Base-by-base conservation (phyloP, 371 early-diverging fungal genomes). In the Zopfochytrium polystomum region DNA sequence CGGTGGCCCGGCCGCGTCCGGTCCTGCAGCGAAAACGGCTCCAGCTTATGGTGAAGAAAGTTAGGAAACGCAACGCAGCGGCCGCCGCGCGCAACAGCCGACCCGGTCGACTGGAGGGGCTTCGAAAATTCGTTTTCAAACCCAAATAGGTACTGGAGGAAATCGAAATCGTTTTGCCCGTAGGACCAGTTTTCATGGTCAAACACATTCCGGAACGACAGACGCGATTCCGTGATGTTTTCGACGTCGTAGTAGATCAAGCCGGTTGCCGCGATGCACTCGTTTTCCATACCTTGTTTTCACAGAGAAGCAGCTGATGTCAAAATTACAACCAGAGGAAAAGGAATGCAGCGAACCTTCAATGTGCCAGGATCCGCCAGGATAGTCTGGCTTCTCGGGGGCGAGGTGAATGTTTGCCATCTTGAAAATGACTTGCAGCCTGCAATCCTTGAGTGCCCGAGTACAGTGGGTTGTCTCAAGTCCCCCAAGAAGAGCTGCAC, bases 371-470 rank as follows among this genome's bases (percentile, higher is more conserved):
- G 48, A 51, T 1, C 83, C 82, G 6, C 85, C 87, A 18, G 27
- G 26, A 60, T 80, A 83, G 1, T n/a, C 55, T 0, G 86, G 81
- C 22, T 77, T 77, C 42, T 78, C 81, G 15, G 84, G 86, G 3
- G 81, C 77, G 53, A 87, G 63, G 38, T 71, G 65, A 33, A 85
- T 82, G 60, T 65, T 76, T 30, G 84, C 82, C 49, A 86, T 62
- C 64, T 86, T 86, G 70, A 84, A 75, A 26, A 87, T 86, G 27
- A 87, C 86, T 52, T 88, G 86, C 9, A 86, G 59, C n/a, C n/a
- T n/a, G n/a, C n/a, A n/a, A n/a, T n/a, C n/a, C n/a, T n/a, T n/a
- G n/a, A n/a, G n/a, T n/a, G n/a, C n/a, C n/a, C n/a, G n/a, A n/a
- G n/a, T n/a, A n/a, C n/a, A n/a, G n/a, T n/a, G n/a, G n/a, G n/a